Percentiles rank a stretch among this genome's conserved stretches.
phyloP scores from a whole-genome alignment of 2,329 filamentous ascomycete species.

The Diaporthe batatas region DNA sequence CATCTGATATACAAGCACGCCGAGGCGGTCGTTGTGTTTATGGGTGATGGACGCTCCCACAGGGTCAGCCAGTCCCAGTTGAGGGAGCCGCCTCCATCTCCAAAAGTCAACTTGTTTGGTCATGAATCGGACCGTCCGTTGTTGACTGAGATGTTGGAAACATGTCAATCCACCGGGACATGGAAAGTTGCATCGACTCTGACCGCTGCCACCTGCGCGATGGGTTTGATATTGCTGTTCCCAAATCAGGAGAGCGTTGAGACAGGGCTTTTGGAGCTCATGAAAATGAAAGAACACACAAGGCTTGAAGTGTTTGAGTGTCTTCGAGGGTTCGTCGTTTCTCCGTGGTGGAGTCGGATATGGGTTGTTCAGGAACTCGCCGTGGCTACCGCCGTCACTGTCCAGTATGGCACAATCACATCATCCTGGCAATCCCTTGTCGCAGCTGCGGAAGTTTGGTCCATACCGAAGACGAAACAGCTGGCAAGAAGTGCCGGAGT shows the following conservation, averaged over 20 bases:
- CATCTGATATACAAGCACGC: conserved; percentile 27
- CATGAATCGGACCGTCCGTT: too few relatives aligned
- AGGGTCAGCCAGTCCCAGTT: conserved; percentile 5
- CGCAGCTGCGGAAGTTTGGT: not conserved
- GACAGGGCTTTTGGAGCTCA: too few relatives aligned
- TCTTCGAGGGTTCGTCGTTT: too few relatives aligned
- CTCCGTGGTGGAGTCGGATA: conserved; percentile 38
- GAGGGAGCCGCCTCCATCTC: not conserved
- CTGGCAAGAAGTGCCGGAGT: not conserved
- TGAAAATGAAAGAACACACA: too few relatives aligned
- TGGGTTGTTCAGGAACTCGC: conserved; percentile 35
- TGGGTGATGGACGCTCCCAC: conserved; percentile 33
- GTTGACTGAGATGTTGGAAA: not conserved
- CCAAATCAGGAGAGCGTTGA: too few relatives aligned
- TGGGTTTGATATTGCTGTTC: conserved; percentile 19
- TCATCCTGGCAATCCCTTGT: conserved; percentile 8
- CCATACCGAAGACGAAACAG: not conserved
- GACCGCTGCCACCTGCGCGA: not conserved
- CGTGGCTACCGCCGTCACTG: not conserved
- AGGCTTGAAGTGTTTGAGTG: too few relatives aligned
- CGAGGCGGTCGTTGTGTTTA: conserved; percentile 31
- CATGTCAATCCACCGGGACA: not conserved
- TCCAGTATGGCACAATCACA: conserved; percentile 20
- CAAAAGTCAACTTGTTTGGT: not conserved
- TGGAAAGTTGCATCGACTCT: not conserved